Evolutionary conservation across 208 protist genomes (phyloP).

Genomic region (Leishmania lainsoni): DNA sequence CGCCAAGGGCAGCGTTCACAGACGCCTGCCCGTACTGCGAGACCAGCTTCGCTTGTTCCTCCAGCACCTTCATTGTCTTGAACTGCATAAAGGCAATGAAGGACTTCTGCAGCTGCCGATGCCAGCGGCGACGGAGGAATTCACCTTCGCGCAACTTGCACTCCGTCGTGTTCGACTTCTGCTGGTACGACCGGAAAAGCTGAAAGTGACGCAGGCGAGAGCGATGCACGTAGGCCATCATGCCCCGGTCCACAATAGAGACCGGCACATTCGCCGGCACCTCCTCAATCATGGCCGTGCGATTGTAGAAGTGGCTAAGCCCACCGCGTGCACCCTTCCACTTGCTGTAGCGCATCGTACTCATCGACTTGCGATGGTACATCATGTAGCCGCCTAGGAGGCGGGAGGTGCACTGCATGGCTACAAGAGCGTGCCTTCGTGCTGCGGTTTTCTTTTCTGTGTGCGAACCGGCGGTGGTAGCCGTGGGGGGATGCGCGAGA

Average conservation of each 20-base stretch:
- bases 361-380: constrained; percentile 90
- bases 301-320: constrained; percentile 86
- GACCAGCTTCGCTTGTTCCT: constrained; percentile 87
- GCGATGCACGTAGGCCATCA: constrained; percentile 91
- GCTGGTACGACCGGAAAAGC: constrained; percentile 89
- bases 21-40: constrained; percentile 86
- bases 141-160: constrained; percentile 85
- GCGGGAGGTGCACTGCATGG: constrained; percentile 48
- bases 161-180: constrained; percentile 87
- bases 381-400: constrained; percentile 81
- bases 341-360: constrained; percentile 84
- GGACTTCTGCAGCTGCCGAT: constrained; percentile 82
- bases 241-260: constrained; percentile 78
- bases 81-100: constrained; percentile 93
- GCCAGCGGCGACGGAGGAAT: constrained; percentile 86
- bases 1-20: constrained; percentile 85
- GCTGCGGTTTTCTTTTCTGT: not conserved
- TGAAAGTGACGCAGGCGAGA: constrained; percentile 85
- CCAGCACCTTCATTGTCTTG: constrained; percentile 91
- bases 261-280: constrained; percentile 71
- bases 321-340: constrained; percentile 81
- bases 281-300: constrained; percentile 82
- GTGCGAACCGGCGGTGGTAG: not conserved
- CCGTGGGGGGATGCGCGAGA: not conserved
- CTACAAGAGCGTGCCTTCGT: constrained; percentile 10